Conservation (phyloP, 345 rosid species). For the Syzygium oleosum region DNA sequence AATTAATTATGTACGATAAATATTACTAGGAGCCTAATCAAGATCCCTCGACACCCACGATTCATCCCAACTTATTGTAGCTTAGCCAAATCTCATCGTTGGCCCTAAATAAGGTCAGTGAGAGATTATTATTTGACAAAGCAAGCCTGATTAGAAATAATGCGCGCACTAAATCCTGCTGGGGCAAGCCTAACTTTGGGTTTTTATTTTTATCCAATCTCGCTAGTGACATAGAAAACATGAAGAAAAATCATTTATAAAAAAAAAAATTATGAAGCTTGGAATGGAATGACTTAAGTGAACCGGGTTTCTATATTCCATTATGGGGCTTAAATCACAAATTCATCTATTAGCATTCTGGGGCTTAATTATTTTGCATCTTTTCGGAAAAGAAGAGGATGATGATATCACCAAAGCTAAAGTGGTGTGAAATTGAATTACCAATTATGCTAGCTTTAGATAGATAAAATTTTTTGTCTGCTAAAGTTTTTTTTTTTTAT, state of each 20-base stretch:
- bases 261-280: too few relatives aligned
- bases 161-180: slow-evolving; percentile 21
- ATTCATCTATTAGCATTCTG: too few relatives aligned
- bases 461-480: too few relatives aligned
- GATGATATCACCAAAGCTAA: neutral
- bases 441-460: neutral
- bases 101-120: neutral
- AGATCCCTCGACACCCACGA: neutral
- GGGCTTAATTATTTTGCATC: neutral
- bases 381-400: neutral
- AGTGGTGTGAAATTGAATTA: neutral
- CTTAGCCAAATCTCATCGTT: neutral
- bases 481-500: too few relatives aligned
- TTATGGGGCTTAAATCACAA: too few relatives aligned
- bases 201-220: neutral
- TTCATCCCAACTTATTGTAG: neutral
- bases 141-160: neutral
- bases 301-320: too few relatives aligned
- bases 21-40: slow-evolving; percentile 18
- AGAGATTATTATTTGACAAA: neutral
- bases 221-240: too few relatives aligned
- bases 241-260: too few relatives aligned
- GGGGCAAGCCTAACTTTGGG: neutral
- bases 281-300: too few relatives aligned
- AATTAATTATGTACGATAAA: slow-evolving; percentile 57